These are phyloP conservation scores for Azolla pinnata DNA, from an alignment of 75 land plant species.

Conservation along the genomic window DNA sequence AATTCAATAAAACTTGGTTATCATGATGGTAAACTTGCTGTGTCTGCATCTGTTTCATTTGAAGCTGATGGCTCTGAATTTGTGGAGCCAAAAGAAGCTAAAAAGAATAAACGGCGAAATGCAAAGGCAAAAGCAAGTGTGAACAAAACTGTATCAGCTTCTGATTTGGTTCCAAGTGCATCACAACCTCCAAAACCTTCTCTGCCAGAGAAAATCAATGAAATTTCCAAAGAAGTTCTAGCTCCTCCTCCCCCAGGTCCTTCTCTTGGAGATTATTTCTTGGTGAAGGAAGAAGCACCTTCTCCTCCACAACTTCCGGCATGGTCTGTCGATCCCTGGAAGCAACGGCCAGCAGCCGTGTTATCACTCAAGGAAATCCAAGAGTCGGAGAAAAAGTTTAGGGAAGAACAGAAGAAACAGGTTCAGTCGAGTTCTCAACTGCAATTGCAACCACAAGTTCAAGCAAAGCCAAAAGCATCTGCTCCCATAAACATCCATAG, in stretches of 20 bases:
- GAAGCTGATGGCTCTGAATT: conserved; percentile 49
- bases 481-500: conserved; percentile 11
- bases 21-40: conserved; percentile 3
- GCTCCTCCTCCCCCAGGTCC: conserved; percentile 79
- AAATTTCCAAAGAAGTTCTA: conserved; percentile 50
- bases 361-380: conserved; percentile 76
- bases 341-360: conserved; percentile 37
- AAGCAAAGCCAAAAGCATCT: conserved; percentile 8
- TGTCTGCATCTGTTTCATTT: conserved; percentile 1
- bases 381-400: conserved; percentile 23
- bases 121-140: conserved; percentile 50
- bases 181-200: conserved; percentile 20
- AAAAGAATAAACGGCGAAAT: conserved; percentile 71
- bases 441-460: conserved; percentile 23
- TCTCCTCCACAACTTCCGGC: conserved; percentile 46
- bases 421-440: conserved; percentile 11
- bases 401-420: conserved; percentile 62
- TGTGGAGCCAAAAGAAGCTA: conserved; percentile 88
- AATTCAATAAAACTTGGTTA: conserved; percentile 1
- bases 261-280: conserved; percentile 76
- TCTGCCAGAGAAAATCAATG: conserved; percentile 31
- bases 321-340: conserved; percentile 67
- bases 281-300: conserved; percentile 51
- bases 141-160: background rate
- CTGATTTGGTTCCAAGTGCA: conserved; percentile 27